Percentiles rank a stretch among this genome's conserved stretches.
Evolutionary conservation across 1,139 yeast species (phyloP).

Genomic region (Candida sp.): DNA sequence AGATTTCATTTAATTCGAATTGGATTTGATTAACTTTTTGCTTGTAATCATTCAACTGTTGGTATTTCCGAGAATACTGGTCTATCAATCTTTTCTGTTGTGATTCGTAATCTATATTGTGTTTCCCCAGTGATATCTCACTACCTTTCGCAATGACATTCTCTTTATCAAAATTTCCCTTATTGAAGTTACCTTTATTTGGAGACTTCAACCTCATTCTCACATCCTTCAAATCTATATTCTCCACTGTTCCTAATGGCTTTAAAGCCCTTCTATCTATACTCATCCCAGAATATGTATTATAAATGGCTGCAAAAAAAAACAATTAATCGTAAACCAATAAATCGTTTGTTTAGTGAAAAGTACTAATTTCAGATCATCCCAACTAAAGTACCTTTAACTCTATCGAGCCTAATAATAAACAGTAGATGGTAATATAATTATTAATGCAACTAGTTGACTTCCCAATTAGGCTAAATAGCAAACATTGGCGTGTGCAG

Average conservation of each 20-base stretch:
- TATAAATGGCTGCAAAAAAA: background rate
- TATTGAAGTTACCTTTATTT: background rate
- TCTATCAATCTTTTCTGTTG: conserved; percentile 11
- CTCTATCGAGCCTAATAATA: background rate
- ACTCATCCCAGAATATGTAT: background rate
- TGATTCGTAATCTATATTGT: conserved; percentile 3
- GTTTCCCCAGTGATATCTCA: background rate
- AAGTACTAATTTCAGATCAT: background rate
- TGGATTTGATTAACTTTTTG: conserved; percentile 18
- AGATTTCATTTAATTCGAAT: conserved; percentile 27
- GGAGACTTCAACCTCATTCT: background rate
- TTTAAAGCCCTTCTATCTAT: background rate
- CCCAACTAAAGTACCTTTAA: background rate
- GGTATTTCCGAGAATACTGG: conserved; percentile 18
- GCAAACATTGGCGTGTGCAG: background rate
- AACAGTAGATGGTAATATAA: background rate
- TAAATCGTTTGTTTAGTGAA: background rate
- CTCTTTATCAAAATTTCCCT: background rate
- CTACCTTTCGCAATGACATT: background rate
- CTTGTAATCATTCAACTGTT: conserved; percentile 21
- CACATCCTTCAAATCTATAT: background rate
- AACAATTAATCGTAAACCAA: background rate
- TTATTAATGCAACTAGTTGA: too few species aligned
- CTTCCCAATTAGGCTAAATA: background rate
- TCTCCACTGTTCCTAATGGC: background rate